Percentiles rank a stretch among this genome's conserved stretches.
Evolutionary conservation across 2,329 filamentous ascomycete genomes (phyloP).

Genomic region (Fusarium guadeloupense): DNA sequence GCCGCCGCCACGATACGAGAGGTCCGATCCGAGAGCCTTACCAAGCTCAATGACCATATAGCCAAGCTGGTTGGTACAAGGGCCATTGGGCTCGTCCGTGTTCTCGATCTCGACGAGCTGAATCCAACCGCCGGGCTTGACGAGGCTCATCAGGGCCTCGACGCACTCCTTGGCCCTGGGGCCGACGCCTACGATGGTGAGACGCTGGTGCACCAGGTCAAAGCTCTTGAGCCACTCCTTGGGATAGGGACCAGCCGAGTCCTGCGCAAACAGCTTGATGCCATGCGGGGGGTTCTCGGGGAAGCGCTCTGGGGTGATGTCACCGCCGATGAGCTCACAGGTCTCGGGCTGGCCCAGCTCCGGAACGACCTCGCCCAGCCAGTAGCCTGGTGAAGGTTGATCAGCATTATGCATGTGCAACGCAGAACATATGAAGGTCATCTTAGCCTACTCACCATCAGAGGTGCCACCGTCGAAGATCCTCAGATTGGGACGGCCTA

Average conservation of each 20-base stretch:
- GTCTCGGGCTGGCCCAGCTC: neutral
- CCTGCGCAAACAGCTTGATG: neutral
- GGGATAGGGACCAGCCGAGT: neutral
- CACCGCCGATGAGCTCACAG: neutral
- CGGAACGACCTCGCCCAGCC: neutral
- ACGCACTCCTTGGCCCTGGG: neutral
- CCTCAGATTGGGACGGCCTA: neutral
- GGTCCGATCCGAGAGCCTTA: neutral
- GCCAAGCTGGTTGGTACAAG: neutral
- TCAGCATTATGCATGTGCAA: neutral
- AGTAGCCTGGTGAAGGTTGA: neutral
- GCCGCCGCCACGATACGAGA: slow-evolving; percentile 1
- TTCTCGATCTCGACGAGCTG: slow-evolving; percentile 21
- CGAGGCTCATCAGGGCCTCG: slow-evolving; percentile 1
- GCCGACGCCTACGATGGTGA: slow-evolving; percentile 11
- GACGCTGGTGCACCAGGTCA: slow-evolving; percentile 25
- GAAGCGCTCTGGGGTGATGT: neutral
- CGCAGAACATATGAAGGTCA: no score
- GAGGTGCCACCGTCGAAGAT: neutral
- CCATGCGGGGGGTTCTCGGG: neutral
- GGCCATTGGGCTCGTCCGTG: slow-evolving; percentile 6
- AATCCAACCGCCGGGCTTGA: slow-evolving; percentile 26
- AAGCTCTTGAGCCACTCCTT: slow-evolving; percentile 7
- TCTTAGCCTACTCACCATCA: neutral
- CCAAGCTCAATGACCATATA: neutral